A percentile compares a stretch with the other conserved stretches of the same genome.
Conservation (phyloP, 495 filamentous ascomycete species). For the Rusavskia elegans region DNA sequence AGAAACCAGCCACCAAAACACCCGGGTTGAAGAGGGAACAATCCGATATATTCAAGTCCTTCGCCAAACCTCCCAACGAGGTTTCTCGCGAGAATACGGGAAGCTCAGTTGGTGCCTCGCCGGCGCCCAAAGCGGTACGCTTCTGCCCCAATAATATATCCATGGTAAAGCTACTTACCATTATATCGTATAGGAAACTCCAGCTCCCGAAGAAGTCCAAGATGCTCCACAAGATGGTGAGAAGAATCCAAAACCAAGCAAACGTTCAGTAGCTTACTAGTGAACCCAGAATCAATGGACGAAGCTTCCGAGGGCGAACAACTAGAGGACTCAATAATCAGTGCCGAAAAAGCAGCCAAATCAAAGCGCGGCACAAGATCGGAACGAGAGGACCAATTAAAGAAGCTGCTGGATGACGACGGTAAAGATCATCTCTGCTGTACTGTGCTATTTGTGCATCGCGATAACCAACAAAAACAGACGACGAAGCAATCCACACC, state of each 20-base stretch:
- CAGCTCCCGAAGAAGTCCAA: constrained; percentile 1
- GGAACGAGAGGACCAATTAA: constrained; percentile 56
- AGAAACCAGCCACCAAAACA: constrained; percentile 22
- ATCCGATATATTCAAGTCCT: constrained; percentile 64
- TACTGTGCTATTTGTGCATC: neutral
- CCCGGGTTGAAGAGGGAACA: constrained; percentile 41
- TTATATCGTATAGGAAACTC: neutral
- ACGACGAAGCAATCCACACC: constrained; percentile 21
- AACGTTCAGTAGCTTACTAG: constrained; percentile 12
- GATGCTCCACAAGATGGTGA: constrained; percentile 38
- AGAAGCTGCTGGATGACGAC: constrained; percentile 78
- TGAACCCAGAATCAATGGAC: constrained; percentile 24
- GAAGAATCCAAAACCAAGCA: constrained; percentile 2
- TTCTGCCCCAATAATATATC: neutral
- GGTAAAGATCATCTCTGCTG: constrained; percentile 25
- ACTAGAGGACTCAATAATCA: constrained; percentile 37
- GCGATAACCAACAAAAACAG: neutral
- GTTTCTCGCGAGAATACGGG: constrained; percentile 35
- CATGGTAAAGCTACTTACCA: neutral
- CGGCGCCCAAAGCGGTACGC: constrained; percentile 19
- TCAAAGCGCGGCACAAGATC: constrained; percentile 38
- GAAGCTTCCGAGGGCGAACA: constrained; percentile 64
- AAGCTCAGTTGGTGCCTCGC: constrained; percentile 12
- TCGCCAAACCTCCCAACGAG: constrained; percentile 62
- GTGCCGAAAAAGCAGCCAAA: constrained; percentile 21